A percentile compares a stretch with the other conserved stretches of the same genome.
Conservation (phyloP, 2,329 filamentous ascomycete genomes). For the Coleophoma cylindrospora region DNA sequence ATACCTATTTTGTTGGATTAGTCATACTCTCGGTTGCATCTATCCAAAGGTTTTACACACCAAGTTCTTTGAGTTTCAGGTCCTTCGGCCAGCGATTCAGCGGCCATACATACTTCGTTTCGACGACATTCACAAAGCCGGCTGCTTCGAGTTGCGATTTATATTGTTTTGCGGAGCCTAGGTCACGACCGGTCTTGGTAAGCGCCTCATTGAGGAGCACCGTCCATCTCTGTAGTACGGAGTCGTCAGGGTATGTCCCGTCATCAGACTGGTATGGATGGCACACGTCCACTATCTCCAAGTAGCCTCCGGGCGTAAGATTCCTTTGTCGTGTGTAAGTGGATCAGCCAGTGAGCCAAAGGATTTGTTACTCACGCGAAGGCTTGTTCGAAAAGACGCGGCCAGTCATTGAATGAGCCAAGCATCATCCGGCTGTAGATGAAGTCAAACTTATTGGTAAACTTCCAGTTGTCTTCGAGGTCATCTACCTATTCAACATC, state of each 20-base stretch:
- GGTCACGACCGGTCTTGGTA: slow-evolving; percentile 4
- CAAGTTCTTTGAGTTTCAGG: slow-evolving; percentile 44
- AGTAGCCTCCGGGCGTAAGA: slow-evolving; percentile 37
- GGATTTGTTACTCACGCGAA: background rate
- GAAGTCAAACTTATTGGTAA: slow-evolving; percentile 40
- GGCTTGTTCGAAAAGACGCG: background rate
- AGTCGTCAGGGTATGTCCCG: slow-evolving; percentile 22
- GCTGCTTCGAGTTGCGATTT: slow-evolving; percentile 37
- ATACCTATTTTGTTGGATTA: background rate
- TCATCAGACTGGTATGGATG: slow-evolving; percentile 32
- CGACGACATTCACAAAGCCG: slow-evolving; percentile 47
- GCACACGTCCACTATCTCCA: slow-evolving; percentile 37
- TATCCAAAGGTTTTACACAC: slow-evolving; percentile 11
- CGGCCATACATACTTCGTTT: slow-evolving; percentile 44
- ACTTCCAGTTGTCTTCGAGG: slow-evolving; percentile 40
- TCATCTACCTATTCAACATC: slow-evolving; percentile 35
- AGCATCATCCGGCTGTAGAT: slow-evolving; percentile 28
- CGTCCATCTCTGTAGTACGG: slow-evolving; percentile 12
- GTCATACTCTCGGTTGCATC: background rate
- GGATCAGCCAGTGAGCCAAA: background rate
- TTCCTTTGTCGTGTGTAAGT: slow-evolving; percentile 7
- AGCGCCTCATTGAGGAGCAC: slow-evolving; percentile 11
- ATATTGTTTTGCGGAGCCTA: slow-evolving; percentile 24
- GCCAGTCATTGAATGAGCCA: background rate
- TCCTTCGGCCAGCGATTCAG: slow-evolving; percentile 47